Conservation (phyloP, 2,329 filamentous ascomycete genomes). For the Whalleya microplaca region DNA sequence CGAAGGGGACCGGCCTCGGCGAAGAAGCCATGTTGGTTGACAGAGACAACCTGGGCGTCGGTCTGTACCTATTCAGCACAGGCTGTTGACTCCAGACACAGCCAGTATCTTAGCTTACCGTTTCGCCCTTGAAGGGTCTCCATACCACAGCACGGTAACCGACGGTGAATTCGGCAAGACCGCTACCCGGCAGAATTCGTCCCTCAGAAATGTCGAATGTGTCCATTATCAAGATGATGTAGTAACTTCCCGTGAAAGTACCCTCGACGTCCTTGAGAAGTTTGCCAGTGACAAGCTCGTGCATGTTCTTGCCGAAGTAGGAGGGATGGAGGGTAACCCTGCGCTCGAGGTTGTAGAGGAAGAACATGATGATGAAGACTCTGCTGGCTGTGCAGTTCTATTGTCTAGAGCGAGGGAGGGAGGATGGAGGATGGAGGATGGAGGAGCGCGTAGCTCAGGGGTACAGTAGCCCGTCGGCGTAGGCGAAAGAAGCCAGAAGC, state of each 20-base stretch:
- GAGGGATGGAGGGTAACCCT: constrained; percentile 94
- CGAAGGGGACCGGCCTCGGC: constrained; percentile 78
- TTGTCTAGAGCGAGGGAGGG: not conserved
- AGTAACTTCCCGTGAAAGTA: constrained; percentile 92
- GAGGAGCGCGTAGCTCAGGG: not conserved
- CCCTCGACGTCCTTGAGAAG: constrained; percentile 93
- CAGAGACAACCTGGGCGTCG: constrained; percentile 89
- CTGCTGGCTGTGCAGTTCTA: not conserved
- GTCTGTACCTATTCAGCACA: constrained; percentile 60
- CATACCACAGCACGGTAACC: constrained; percentile 95
- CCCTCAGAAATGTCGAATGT: constrained; percentile 94
- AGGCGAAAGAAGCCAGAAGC: not conserved
- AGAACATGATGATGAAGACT: constrained; percentile 74
- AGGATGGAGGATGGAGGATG: no score
- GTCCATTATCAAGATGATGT: constrained; percentile 97
- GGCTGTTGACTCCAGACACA: constrained; percentile 15
- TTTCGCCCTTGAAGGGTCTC: constrained; percentile 97
- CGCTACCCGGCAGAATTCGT: constrained; percentile 87
- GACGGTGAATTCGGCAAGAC: constrained; percentile 91
- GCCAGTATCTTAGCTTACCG: constrained; percentile 62
- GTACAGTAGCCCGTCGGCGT: not conserved
- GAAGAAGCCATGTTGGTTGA: constrained; percentile 92
- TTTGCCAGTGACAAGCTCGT: constrained; percentile 86
- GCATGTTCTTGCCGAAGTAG: constrained; percentile 93
- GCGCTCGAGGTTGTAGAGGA: constrained; percentile 95